phyloP scores from a whole-genome alignment of 2,329 filamentous ascomycete genomes.

The Epicoccum sorghinum region DNA sequence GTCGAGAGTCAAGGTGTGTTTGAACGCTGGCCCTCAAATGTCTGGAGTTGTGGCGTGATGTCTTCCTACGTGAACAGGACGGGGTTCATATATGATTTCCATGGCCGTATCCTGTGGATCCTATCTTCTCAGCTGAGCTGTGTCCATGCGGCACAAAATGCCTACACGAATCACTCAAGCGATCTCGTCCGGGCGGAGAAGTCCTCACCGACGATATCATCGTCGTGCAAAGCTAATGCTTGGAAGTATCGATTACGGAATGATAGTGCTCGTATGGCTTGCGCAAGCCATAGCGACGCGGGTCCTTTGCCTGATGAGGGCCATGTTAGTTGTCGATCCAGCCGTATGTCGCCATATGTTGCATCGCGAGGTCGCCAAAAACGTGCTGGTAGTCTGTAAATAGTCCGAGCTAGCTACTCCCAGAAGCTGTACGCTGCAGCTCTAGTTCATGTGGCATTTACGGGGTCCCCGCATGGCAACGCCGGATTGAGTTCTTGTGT shows the following conservation, averaged over 20 bases:
- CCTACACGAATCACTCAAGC: conserved; percentile 1
- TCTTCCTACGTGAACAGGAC: not conserved
- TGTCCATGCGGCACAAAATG: not conserved
- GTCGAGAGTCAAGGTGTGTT: not conserved
- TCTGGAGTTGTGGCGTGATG: conserved; percentile 9
- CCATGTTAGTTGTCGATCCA: not conserved
- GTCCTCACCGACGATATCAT: conserved; percentile 2
- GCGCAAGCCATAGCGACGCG: not conserved
- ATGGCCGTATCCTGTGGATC: not conserved
- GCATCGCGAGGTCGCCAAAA: conserved; percentile 6
- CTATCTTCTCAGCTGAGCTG: conserved; percentile 7
- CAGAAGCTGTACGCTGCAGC: not conserved
- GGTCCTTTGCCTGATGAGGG: not conserved
- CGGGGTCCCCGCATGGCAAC: conserved; percentile 8
- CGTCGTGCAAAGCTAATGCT: conserved; percentile 9
- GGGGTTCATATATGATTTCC: conserved; percentile 11
- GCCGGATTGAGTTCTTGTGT: conserved; percentile 1
- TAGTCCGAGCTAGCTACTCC: conserved; percentile 6
- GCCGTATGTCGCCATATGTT: conserved; percentile 12
- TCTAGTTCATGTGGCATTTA: conserved; percentile 1
- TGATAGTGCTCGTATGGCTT: conserved; percentile 12
- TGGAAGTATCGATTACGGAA: conserved; percentile 8
- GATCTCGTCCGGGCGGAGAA: not conserved
- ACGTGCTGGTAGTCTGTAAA: conserved; percentile 9
- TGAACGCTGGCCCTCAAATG: not conserved